phyloP scores from a whole-genome alignment of 2,329 filamentous ascomycete species.

The Aspergillus fumigatiaffinis region DNA sequence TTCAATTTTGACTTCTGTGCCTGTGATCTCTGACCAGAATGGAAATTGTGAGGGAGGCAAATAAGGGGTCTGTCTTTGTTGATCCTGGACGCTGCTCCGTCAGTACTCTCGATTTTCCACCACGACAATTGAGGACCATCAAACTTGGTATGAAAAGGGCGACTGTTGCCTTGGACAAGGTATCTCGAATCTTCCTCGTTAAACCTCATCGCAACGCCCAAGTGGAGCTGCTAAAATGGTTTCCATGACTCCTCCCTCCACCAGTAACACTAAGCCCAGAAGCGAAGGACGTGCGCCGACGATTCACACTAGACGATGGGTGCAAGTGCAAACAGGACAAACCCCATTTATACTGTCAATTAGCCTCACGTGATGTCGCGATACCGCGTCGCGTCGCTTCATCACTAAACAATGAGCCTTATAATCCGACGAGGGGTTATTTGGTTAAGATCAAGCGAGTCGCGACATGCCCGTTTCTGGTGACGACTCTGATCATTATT shows the following conservation, averaged over 20 bases:
- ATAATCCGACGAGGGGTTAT: background rate
- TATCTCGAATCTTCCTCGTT: background rate
- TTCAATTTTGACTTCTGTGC: background rate
- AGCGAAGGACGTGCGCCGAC: background rate
- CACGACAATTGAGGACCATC: background rate
- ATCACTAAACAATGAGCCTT: background rate
- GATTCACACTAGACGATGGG: background rate
- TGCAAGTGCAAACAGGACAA: constrained; percentile 4
- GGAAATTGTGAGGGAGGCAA: background rate
- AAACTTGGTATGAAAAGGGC: background rate
- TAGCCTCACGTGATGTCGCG: constrained; percentile 15
- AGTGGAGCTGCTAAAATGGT: background rate
- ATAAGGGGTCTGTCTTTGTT: background rate
- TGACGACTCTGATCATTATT: constrained; percentile 26
- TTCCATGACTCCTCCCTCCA: background rate
- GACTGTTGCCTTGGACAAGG: background rate
- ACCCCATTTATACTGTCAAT: background rate
- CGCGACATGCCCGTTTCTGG: constrained; percentile 28
- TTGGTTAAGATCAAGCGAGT: background rate
- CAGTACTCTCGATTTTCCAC: background rate
- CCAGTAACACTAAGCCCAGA: background rate
- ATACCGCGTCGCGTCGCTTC: constrained; percentile 11
- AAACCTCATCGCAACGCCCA: background rate
- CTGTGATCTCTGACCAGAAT: background rate
- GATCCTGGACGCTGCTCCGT: background rate